Evolutionary conservation across 2,329 filamentous ascomycete species (phyloP), one percentile per base, ranked within the genome.

Genomic region (Colletotrichum eleusines): DNA sequence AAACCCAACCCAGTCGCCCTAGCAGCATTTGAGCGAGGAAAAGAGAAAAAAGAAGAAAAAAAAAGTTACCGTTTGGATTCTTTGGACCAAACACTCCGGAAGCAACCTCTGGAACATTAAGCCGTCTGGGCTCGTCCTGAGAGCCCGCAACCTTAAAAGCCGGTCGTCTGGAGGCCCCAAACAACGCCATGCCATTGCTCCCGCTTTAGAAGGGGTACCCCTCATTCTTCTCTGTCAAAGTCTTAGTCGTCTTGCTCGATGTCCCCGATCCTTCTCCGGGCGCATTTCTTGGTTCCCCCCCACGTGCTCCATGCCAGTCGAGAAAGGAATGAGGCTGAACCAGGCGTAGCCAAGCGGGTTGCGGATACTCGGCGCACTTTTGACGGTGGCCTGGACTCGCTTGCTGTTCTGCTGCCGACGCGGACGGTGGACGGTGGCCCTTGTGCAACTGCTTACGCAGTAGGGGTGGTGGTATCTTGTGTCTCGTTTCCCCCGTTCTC

Each of bases 291-390:
- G 64, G 69, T 57, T 8, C 18, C 55, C 46, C 65, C 65, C 69
- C 69, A 71, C 69, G 69, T 69, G 69, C 69, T 69, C 64, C 69
- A 69, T 69, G 69, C 65, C 57, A 73, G 68, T 71, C 46, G 50
- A 46, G 69, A 67, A 71, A 74, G 76, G 74, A 75, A 76, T 77
- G 77, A 78, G 77, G 77, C 77, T 78, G 75, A 77, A 75, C 76
- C 76, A 76, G 73, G 69, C 66, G 69, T 71, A 69, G 69, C 69
- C 69, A 72, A 72, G 70, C 70, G 68, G 68, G 68, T 63, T 71
- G 68, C 63, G 66, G 70, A 71, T 71, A 60, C 58, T 63, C 67
- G 67, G 69, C 69, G 65, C 65, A 69, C 59, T 59, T 64, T 68
- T 64, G 69, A 65, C 66, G 59, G 64, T 68, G 69, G 59, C 58